Conservation (phyloP, 305 asterid species). For the Fraxinus baroniana region DNA sequence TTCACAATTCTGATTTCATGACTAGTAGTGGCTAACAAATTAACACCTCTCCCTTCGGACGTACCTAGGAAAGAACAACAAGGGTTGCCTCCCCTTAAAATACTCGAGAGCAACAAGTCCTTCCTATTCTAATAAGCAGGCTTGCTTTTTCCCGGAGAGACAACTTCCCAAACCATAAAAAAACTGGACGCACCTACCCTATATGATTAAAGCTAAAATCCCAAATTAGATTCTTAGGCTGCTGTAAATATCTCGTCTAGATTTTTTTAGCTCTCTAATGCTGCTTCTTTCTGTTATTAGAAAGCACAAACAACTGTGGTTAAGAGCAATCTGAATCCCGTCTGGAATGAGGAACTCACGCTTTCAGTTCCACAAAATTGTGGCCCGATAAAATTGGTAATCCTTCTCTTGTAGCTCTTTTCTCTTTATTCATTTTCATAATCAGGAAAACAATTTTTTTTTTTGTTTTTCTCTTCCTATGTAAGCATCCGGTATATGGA, state of each 20-base stretch:
- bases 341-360: constrained; percentile 68
- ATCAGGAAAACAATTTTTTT: not conserved
- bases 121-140: not conserved
- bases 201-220: not conserved
- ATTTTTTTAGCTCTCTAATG: not conserved
- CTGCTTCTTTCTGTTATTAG: constrained; percentile 38
- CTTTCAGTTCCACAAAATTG: constrained; percentile 58
- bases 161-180: not conserved
- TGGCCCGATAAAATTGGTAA: constrained; percentile 70
- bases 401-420: constrained; percentile 6
- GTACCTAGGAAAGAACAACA: not conserved
- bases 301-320: constrained; percentile 69
- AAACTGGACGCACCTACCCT: not conserved
- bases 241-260: not conserved
- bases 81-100: not conserved
- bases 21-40: not conserved
- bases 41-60: not conserved
- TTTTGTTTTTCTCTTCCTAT: not conserved
- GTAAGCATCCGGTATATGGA: not conserved
- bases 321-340: constrained; percentile 70
- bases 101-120: not conserved
- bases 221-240: not conserved
- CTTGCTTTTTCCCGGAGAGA: not conserved
- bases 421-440: not conserved
- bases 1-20: not conserved